Percentiles rank a stretch among this genome's conserved stretches.
These are phyloP conservation scores for Fusarium cicatricum DNA, from an alignment of 2,329 filamentous ascomycete species.

Conservation along the genomic window DNA sequence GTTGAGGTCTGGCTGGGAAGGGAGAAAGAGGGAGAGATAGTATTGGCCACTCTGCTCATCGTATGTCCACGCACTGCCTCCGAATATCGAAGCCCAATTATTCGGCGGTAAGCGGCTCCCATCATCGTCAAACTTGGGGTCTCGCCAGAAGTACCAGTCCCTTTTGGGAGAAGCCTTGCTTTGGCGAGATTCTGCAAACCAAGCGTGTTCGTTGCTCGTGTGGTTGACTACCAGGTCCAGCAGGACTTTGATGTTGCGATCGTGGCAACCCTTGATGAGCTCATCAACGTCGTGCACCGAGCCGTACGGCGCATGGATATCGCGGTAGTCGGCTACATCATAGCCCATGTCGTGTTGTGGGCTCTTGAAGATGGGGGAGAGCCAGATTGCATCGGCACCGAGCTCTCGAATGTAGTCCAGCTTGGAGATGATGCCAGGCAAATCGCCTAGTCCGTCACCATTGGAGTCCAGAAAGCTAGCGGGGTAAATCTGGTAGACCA, in stretches of 20 bases:
- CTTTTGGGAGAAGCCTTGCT: conserved; percentile 59
- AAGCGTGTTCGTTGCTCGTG: conserved; percentile 54
- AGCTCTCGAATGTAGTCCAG: conserved; percentile 41
- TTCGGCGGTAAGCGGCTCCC: conserved; percentile 52
- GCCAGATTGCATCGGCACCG: conserved; percentile 33
- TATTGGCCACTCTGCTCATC: conserved; percentile 74
- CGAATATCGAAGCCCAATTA: conserved; percentile 54
- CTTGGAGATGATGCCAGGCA: conserved; percentile 38
- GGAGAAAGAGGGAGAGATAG: conserved; percentile 76
- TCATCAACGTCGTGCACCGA: conserved; percentile 70
- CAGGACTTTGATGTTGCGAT: conserved; percentile 39
- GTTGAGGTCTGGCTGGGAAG: conserved; percentile 79
- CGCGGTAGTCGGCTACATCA: conserved; percentile 67
- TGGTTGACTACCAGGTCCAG: conserved; percentile 46
- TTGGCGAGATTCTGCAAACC: conserved; percentile 64
- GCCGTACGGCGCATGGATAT: conserved; percentile 61
- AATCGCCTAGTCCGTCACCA: conserved; percentile 35
- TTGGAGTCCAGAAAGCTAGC: conserved; percentile 38
- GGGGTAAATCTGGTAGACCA: conserved; percentile 49
- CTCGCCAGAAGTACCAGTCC: conserved; percentile 65
- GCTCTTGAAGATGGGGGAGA: conserved; percentile 43
- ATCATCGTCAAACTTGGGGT: conserved; percentile 48
- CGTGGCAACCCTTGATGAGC: conserved; percentile 66
- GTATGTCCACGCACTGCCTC: conserved; percentile 67
- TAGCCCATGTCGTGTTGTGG: conserved; percentile 72